Percentiles rank a stretch among this genome's conserved stretches.
Conservation (phyloP, 192 early-diverging fungal species). For the Spizellomyces sp. region DNA sequence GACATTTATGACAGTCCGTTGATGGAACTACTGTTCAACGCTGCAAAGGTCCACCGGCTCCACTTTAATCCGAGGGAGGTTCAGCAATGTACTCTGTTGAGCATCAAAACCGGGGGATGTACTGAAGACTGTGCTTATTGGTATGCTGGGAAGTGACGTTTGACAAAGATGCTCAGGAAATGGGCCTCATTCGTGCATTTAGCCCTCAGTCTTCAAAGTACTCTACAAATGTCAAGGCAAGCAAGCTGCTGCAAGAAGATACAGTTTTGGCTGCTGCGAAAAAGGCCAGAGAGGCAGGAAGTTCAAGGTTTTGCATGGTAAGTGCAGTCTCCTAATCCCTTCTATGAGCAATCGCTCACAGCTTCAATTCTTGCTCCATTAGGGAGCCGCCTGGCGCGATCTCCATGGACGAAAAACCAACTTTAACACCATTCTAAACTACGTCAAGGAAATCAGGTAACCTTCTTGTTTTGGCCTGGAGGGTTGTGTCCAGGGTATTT, state of each 20-base stretch:
- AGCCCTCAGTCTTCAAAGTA: conserved; percentile 79
- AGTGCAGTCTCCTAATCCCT: not conserved
- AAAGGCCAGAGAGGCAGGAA: conserved; percentile 75
- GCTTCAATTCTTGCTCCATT: not conserved
- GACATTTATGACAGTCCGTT: conserved; percentile 75
- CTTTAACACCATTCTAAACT: conserved; percentile 75
- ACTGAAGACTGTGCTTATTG: conserved; percentile 82
- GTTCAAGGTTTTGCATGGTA: conserved; percentile 80
- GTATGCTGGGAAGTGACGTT: conserved; percentile 2
- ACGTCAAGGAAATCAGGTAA: conserved; percentile 76
- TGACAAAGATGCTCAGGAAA: not conserved
- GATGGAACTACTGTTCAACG: conserved; percentile 75
- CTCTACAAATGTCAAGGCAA: conserved; percentile 68
- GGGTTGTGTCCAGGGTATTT: no score
- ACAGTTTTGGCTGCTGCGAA: conserved; percentile 72
- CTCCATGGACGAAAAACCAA: conserved; percentile 77
- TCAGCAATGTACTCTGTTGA: conserved; percentile 78
- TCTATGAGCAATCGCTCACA: no score
- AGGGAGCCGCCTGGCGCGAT: conserved; percentile 82
- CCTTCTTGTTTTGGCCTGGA: conserved; percentile 7
- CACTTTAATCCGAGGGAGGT: conserved; percentile 70
- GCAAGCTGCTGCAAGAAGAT: conserved; percentile 70
- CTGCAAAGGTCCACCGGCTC: conserved; percentile 72
- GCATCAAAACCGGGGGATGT: conserved; percentile 85
- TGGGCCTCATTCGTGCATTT: not conserved